phyloP scores from a whole-genome alignment of 2,329 filamentous ascomycete species.

The Fonsecaea monophora region DNA sequence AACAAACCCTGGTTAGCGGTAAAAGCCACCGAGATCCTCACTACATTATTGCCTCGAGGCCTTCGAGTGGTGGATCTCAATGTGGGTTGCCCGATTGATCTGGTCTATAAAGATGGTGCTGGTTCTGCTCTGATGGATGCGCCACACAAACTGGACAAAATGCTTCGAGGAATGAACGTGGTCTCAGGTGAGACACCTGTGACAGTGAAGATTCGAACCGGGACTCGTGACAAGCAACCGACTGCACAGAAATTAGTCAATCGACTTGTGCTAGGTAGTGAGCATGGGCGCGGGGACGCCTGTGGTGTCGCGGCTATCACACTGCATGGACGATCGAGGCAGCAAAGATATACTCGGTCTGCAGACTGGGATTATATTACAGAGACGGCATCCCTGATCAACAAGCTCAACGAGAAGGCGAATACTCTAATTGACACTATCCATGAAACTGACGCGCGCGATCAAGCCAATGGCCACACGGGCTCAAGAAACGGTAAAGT shows the following conservation, averaged over 20 bases:
- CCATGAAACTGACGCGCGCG: constrained; percentile 75
- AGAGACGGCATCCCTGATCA: constrained; percentile 84
- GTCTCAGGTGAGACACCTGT: constrained; percentile 91
- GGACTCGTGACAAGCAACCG: constrained; percentile 78
- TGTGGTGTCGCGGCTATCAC: constrained; percentile 94
- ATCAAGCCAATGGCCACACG: constrained; percentile 64
- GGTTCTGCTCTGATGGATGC: constrained; percentile 92
- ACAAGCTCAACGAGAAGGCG: constrained; percentile 74
- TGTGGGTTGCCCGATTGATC: constrained; percentile 95
- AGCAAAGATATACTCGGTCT: constrained; percentile 88
- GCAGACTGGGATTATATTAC: constrained; percentile 98
- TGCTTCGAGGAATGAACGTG: constrained; percentile 92
- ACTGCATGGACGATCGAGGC: constrained; percentile 87
- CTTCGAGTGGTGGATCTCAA: constrained; percentile 93
- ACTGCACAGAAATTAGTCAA: constrained; percentile 82
- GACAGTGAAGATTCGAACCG: constrained; percentile 92
- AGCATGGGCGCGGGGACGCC: constrained; percentile 62
- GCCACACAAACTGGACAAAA: constrained; percentile 87
- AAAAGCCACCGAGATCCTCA: constrained; percentile 84
- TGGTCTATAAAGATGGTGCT: constrained; percentile 85
- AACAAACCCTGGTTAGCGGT: constrained; percentile 90
- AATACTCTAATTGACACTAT: constrained; percentile 75
- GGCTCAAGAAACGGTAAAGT: constrained; percentile 61
- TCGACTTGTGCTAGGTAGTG: constrained; percentile 75
- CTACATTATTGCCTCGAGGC: constrained; percentile 72